phyloP scores from a whole-genome alignment of 2,329 filamentous ascomycete genomes.

The Cladosporium colombiae region DNA sequence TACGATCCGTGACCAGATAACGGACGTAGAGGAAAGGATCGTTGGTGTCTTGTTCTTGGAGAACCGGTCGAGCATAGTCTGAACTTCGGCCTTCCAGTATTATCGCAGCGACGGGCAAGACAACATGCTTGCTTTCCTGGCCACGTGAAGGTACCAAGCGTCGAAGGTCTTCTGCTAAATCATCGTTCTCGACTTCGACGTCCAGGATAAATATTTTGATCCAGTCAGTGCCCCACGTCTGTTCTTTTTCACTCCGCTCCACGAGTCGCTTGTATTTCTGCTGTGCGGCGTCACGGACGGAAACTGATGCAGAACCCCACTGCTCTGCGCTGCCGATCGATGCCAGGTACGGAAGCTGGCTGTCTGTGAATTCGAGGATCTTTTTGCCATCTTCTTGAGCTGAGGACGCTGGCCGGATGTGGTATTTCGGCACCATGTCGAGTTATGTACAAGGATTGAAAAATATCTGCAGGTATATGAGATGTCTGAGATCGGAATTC shows the following conservation, averaged over 20 bases:
- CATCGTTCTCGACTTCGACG: conserved; percentile 4
- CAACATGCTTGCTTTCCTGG: not conserved
- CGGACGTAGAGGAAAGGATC: conserved; percentile 24
- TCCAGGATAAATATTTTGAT: conserved; percentile 24
- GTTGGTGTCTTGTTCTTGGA: conserved; percentile 56
- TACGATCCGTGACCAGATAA: conserved; percentile 25
- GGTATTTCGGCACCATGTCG: not conserved
- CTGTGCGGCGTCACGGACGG: not conserved
- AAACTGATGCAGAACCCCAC: conserved; percentile 23
- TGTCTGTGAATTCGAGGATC: conserved; percentile 25
- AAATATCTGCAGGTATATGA: not conserved
- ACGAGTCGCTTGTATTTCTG: conserved; percentile 19
- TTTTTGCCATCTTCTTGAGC: conserved; percentile 20
- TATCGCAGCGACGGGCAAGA: conserved; percentile 21
- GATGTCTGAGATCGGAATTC: not conserved
- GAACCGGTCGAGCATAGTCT: conserved; percentile 50
- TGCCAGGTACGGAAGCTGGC: conserved; percentile 24
- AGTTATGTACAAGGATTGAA: not conserved
- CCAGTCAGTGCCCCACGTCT: conserved; percentile 21
- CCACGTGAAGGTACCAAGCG: not conserved
- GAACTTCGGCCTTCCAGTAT: conserved; percentile 21
- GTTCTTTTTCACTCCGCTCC: conserved; percentile 14
- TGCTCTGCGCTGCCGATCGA: conserved; percentile 24
- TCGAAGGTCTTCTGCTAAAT: not conserved
- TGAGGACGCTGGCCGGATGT: conserved; percentile 24